Conservation (phyloP, 2,329 filamentous ascomycete genomes). For the Calonectria naviculata region DNA sequence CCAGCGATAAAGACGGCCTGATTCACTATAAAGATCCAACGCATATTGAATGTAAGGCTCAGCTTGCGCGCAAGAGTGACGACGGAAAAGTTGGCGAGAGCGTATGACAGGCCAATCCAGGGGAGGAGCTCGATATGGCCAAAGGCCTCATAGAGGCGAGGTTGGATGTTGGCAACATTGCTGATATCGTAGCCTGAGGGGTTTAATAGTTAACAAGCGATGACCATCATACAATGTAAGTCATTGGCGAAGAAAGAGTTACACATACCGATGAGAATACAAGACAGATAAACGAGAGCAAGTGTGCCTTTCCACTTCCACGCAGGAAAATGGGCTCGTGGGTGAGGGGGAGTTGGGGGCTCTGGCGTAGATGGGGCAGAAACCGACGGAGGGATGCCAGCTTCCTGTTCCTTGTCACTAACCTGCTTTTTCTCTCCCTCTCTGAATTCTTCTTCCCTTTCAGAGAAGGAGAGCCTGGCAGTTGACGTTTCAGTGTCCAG, state of each 20-base stretch:
- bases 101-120: slow-evolving; percentile 52
- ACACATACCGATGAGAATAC: slow-evolving; percentile 18
- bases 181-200: slow-evolving; percentile 53
- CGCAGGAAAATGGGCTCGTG: slow-evolving; percentile 10
- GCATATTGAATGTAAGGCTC: slow-evolving; percentile 46
- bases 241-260: background rate
- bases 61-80: slow-evolving; percentile 49
- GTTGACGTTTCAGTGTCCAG: slow-evolving; percentile 9
- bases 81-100: slow-evolving; percentile 45
- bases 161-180: slow-evolving; percentile 65
- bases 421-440: background rate
- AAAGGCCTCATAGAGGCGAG: slow-evolving; percentile 65
- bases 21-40: slow-evolving; percentile 39
- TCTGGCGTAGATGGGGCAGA: background rate
- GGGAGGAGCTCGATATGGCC: slow-evolving; percentile 50
- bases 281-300: slow-evolving; percentile 13
- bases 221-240: no score
- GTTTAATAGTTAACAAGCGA: background rate
- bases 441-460: no score
- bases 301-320: slow-evolving; percentile 24
- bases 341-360: slow-evolving; percentile 2
- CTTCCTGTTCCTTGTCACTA: background rate
- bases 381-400: background rate
- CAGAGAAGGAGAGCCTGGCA: slow-evolving; percentile 13
- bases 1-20: slow-evolving; percentile 43